phyloP scores from a whole-genome alignment of 106 monocot genomes.

The Dendrobium officinale region DNA sequence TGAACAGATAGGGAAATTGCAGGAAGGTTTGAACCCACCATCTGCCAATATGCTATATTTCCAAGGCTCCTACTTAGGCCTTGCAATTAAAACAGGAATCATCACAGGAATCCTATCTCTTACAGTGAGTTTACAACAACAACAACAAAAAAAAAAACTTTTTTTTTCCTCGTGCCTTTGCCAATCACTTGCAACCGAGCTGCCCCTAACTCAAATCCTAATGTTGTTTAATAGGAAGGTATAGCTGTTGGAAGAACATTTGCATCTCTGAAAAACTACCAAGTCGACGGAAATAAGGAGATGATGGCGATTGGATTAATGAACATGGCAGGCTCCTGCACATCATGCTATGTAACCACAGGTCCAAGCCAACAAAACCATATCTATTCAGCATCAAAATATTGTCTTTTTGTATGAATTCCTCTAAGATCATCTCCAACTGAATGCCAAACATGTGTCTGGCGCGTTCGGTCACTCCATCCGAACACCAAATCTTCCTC shows the following conservation, averaged over 20 bases:
- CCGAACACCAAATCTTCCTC: no score
- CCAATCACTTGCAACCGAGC: not conserved
- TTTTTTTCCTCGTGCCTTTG: not conserved
- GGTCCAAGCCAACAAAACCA: slow-evolving; percentile 24
- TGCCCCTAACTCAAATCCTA: not conserved
- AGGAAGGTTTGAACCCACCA: slow-evolving; percentile 79
- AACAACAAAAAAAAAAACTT: no score
- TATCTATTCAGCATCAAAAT: not conserved
- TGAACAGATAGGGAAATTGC: slow-evolving; percentile 68
- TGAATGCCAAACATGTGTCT: no score
- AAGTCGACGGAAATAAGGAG: slow-evolving; percentile 93
- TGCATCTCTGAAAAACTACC: slow-evolving; percentile 86
- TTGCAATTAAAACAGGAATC: slow-evolving; percentile 75
- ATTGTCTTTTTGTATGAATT: not conserved
- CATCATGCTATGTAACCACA: slow-evolving; percentile 91
- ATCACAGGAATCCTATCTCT: slow-evolving; percentile 79
- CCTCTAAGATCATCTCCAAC: no score
- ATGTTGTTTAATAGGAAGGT: slow-evolving; percentile 51
- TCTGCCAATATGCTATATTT: slow-evolving; percentile 71
- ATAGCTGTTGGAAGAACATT: slow-evolving; percentile 96
- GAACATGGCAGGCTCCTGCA: slow-evolving; percentile 93
- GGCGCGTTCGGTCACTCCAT: no score
- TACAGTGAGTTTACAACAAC: slow-evolving; percentile 22
- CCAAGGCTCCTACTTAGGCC: slow-evolving; percentile 36
- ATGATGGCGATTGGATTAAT: slow-evolving; percentile 92